Conservation (phyloP, 1,139 yeast genomes). For the Nakaseomyces uthaithaninus region DNA sequence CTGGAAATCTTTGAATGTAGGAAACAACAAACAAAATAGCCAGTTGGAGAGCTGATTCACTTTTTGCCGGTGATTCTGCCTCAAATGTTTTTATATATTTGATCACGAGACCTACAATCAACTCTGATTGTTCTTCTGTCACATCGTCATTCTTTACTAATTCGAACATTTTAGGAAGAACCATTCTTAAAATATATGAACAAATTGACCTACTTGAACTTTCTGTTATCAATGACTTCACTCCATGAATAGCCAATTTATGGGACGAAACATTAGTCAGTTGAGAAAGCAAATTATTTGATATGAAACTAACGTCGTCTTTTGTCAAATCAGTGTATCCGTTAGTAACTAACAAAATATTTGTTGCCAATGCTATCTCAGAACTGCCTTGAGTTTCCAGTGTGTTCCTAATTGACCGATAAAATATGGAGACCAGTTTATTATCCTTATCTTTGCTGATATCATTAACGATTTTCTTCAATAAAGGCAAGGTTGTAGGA, state of each 20-base stretch:
- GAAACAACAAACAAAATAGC: background rate
- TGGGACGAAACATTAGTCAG: conserved; percentile 9
- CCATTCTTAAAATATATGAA: conserved; percentile 10
- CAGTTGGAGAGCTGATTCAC: background rate
- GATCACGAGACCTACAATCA: conserved; percentile 1
- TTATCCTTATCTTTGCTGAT: conserved; percentile 34
- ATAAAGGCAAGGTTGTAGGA: conserved; percentile 47
- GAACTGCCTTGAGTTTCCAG: background rate
- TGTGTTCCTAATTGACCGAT: conserved; percentile 21
- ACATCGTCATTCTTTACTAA: conserved; percentile 10
- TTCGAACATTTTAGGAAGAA: conserved; percentile 13
- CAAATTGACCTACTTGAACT: conserved; percentile 5
- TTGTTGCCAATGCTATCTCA: conserved; percentile 9
- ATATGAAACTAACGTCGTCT: conserved; percentile 16
- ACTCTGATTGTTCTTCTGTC: background rate
- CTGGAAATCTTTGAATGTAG: background rate
- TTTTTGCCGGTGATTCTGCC: background rate
- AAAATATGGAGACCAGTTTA: conserved; percentile 51
- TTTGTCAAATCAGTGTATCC: conserved; percentile 18
- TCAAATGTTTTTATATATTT: background rate
- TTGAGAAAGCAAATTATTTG: conserved; percentile 14
- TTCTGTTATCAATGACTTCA: conserved; percentile 14
- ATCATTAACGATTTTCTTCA: conserved; percentile 43
- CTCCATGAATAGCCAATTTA: conserved; percentile 16
- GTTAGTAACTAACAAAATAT: conserved; percentile 16